Base-by-base conservation (phyloP, 2,329 filamentous ascomycete species). In the Capronia americana region DNA sequence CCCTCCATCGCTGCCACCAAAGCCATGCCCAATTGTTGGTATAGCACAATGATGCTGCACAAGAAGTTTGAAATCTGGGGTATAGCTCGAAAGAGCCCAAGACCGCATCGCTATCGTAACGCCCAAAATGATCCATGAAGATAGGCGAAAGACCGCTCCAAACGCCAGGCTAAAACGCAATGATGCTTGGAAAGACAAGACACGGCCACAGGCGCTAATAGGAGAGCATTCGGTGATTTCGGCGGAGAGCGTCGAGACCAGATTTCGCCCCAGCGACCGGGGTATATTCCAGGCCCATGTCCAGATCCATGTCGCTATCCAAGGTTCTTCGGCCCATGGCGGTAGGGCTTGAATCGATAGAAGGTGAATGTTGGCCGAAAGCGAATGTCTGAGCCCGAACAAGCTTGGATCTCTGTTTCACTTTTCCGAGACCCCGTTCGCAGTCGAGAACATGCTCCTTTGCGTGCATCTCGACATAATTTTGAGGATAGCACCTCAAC, bases 401-500 rank as follows among this genome's bases (percentile, higher is more conserved):
- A 64, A 99, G 84, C 75, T 94, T 95, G 72, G 91, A 90, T 74
- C 93, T 85, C 77, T 95, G 90, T 79, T 96, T 94, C 74, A 99
- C 88, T 77, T 93, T 93, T 74, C 93, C 92, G 84, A 99, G 90
- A 74, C 96, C 94, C 73, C 92, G 91, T 82, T 99, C 95, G 77
- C 95, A 98, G 51, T 93, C 95, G 74, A 89, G 89, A 73, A 92
- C 91, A 79, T 99, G 93, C 77, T 94, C 92, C 76, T 94, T 91
- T 71, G 91, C 92, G 71, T 89, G 91, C 95, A 99, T 99, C 79
- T 95, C 93, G 66, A 99, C 92, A 76, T 99, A 99, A 76, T 94
- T 93, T 74, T 96, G 93, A 24, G 95, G 95, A 74, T 89, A 95
- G 83, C 95, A 99, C 68, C 93, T 88, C 55, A 85, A 81, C 60